phyloP scores from a whole-genome alignment of 1,284 basidiomycete genomes.

The Cryptococcus hybrid region DNA sequence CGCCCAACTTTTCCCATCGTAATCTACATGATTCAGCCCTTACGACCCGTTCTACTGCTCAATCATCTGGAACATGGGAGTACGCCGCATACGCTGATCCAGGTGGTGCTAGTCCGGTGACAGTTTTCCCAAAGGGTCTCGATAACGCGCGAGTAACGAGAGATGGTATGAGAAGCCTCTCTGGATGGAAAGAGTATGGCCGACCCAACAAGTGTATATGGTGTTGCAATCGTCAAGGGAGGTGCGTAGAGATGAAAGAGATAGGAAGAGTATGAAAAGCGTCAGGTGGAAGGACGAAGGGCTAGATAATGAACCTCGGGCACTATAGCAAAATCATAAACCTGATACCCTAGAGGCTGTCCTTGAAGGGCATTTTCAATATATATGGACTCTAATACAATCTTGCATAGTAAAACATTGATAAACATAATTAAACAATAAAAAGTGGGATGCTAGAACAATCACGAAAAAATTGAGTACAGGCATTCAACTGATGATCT shows the following conservation, averaged over 20 bases:
- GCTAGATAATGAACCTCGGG: slow-evolving; percentile 5
- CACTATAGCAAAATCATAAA: background rate
- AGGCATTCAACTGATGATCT: no score
- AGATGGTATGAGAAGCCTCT: slow-evolving; percentile 26
- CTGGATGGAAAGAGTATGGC: slow-evolving; percentile 14
- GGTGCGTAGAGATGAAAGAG: no score
- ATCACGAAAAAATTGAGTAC: no score
- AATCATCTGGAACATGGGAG: slow-evolving; percentile 14
- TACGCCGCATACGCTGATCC: slow-evolving; percentile 13
- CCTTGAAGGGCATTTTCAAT: no score
- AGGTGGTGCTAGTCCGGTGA: background rate
- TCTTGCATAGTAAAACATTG: no score
- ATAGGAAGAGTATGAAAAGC: slow-evolving; percentile 14
- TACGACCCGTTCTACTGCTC: slow-evolving; percentile 8
- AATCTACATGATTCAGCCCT: background rate
- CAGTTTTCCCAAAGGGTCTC: slow-evolving; percentile 1
- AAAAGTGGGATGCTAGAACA: no score
- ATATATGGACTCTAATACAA: no score
- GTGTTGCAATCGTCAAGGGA: background rate
- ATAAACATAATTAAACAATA: no score
- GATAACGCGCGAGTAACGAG: slow-evolving; percentile 11
- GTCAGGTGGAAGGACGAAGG: slow-evolving; percentile 17
- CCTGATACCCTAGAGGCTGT: no score
- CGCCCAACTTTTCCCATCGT: slow-evolving; percentile 3
- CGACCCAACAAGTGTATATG: slow-evolving; percentile 4